Evolutionary conservation across 2,329 filamentous ascomycete genomes (phyloP), one percentile per base, ranked within the genome.

Genomic region (Stachybotrys chartarum): DNA sequence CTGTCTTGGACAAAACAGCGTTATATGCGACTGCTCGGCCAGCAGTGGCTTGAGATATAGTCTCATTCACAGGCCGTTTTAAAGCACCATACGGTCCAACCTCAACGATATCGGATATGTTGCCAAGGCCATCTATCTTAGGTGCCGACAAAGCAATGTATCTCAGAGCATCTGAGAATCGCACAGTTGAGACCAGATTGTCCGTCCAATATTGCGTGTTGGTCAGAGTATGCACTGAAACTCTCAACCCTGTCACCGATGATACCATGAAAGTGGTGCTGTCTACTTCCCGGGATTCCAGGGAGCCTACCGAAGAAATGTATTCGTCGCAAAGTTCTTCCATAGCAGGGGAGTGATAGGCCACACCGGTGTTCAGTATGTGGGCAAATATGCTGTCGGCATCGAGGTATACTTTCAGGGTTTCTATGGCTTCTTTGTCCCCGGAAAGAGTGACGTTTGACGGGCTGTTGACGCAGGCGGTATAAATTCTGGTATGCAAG

Each of bases 341-440:
- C 77, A 81, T 80, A 57, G 78, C 75, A 50, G 75, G 72, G 0
- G 78, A 80, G 59, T 81, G 78, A 51, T 80, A 81, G 1, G 77
- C 77, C 3, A 72, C 73, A 16, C 75, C 73, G 8, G 79, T 73
- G 18, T 70, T 68, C 3, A 80, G 68, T 8, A 69, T 70, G 39
- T 72, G 69, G 45, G 73, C 72, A 59, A 80, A 78, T 1, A 76
- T 57, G 30, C 70, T 64, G 48, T 74, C 71, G 50, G 73, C 69
- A 46, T 75, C 66, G 39, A 74, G 51, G 8, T 45, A 51, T 1
- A 51, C 47, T 8, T 60, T 68, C 5, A 78, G 63, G 53, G 72
- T 68, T 7, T 72, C 70, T 5, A 81, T 68, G 1, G 70, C 72
- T 1, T 64, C 61, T 35, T 70, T 67, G 47, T 76, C 74, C 11